Evolutionary conservation across 2,329 filamentous ascomycete genomes (phyloP).

Genomic region (Penicillium decumbens): DNA sequence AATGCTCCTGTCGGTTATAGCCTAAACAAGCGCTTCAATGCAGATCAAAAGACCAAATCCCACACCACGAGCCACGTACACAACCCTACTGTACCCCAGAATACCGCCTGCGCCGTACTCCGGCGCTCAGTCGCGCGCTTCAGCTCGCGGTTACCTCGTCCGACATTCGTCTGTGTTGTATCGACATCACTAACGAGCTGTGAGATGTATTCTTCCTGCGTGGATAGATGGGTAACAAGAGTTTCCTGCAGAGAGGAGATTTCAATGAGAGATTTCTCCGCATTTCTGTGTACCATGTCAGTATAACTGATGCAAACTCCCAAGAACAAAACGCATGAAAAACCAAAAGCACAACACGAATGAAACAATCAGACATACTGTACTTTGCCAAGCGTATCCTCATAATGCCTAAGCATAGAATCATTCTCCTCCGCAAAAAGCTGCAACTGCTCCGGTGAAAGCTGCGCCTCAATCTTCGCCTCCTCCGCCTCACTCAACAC

Average conservation of each 20-base stretch:
- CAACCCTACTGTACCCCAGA: constrained; percentile 71
- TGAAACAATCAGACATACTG: constrained; percentile 58
- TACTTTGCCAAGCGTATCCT: constrained; percentile 90
- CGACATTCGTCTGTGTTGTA: constrained; percentile 78
- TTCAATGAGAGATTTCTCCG: constrained; percentile 84
- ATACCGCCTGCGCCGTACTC: constrained; percentile 71
- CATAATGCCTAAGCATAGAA: constrained; percentile 87
- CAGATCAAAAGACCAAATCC: constrained; percentile 60
- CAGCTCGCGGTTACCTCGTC: constrained; percentile 83
- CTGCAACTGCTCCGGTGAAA: constrained; percentile 82
- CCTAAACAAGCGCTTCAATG: background rate
- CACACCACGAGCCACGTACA: constrained; percentile 71
- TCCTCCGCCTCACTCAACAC: constrained; percentile 31
- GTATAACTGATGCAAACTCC: too few species aligned
- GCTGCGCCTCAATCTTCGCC: constrained; percentile 50
- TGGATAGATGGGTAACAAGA: constrained; percentile 76
- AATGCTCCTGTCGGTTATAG: background rate
- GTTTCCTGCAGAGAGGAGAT: constrained; percentile 89
- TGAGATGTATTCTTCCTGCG: constrained; percentile 83
- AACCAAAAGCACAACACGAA: background rate
- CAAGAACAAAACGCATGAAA: too few species aligned
- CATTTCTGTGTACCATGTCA: constrained; percentile 59
- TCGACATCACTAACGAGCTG: constrained; percentile 80
- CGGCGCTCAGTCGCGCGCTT: constrained; percentile 71
- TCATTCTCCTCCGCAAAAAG: constrained; percentile 92